Percentiles rank a stretch among this genome's conserved stretches.
These are phyloP conservation scores for Rhynchospora pubera DNA, from an alignment of 176 grass and related monocot species.

Conservation along the genomic window DNA sequence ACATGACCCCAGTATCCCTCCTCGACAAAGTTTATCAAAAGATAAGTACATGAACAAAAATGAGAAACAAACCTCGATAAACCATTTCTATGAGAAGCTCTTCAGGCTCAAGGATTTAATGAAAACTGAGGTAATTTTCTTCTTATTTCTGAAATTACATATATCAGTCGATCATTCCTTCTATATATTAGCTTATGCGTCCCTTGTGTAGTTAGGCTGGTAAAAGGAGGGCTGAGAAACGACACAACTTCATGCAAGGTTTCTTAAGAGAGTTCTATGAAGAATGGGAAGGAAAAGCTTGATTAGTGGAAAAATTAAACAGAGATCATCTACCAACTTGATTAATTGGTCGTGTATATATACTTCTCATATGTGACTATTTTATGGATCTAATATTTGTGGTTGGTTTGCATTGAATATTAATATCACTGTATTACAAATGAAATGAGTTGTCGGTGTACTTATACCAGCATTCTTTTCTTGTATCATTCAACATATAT, in stretches of 20 bases:
- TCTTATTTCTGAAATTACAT: background rate
- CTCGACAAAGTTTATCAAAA: slow-evolving; percentile 58
- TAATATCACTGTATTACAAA: background rate
- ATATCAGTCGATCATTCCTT: background rate
- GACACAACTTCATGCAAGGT: slow-evolving; percentile 74
- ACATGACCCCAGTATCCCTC: slow-evolving; percentile 77
- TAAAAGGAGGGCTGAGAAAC: slow-evolving; percentile 76
- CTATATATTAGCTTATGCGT: background rate
- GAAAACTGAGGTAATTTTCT: slow-evolving; percentile 82
- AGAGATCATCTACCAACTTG: background rate
- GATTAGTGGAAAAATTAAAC: slow-evolving; percentile 7
- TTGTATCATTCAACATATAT: too few relatives aligned
- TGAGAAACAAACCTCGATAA: slow-evolving; percentile 71
- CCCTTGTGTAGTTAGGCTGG: slow-evolving; percentile 39
- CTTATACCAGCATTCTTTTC: background rate
- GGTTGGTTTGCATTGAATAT: background rate
- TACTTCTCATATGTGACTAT: background rate
- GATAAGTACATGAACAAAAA: slow-evolving; percentile 81
- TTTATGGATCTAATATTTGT: background rate
- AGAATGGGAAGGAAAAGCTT: slow-evolving; percentile 79
- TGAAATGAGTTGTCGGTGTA: background rate
- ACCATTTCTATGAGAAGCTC: slow-evolving; percentile 97
- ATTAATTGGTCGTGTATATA: background rate
- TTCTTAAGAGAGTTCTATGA: slow-evolving; percentile 82
- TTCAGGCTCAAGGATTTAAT: slow-evolving; percentile 92